Evolutionary conservation across 78 protist species (phyloP).

Genomic region (Parvularia atlantis): DNA sequence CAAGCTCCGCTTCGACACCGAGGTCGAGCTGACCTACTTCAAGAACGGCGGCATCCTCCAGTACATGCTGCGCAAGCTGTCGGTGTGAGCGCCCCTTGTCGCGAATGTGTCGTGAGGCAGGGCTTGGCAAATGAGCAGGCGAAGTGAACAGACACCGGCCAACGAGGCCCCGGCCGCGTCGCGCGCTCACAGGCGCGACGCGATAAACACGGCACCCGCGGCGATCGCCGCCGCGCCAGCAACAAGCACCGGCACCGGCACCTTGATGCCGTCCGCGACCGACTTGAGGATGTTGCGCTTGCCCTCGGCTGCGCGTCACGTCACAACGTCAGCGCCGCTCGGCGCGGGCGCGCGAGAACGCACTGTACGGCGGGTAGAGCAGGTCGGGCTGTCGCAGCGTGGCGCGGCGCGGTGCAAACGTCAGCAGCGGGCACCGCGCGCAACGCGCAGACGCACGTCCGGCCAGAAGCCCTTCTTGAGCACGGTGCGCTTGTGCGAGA

Average conservation of each 20-base stretch:
- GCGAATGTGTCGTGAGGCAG: too few species aligned
- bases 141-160: too few species aligned
- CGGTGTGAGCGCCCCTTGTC: not conserved
- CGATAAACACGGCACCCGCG: too few species aligned
- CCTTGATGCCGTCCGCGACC: too few species aligned
- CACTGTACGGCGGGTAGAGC: not conserved
- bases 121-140: too few species aligned
- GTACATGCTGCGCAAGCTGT: conserved; percentile 46
- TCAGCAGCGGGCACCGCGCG: not conserved
- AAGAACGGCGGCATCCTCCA: conserved; percentile 63
- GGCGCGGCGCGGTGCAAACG: not conserved
- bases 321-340: not conserved
- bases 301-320: not conserved
- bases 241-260: too few species aligned
- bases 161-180: too few species aligned
- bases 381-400: not conserved
- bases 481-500: conserved; percentile 59
- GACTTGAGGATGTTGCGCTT: too few species aligned
- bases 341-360: not conserved
- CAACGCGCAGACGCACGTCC: too few species aligned
- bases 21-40: conserved; percentile 58
- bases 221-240: too few species aligned
- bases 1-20: conserved; percentile 65
- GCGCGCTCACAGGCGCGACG: too few species aligned
- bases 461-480: too few species aligned